phyloP scores from a whole-genome alignment of 768 basidiomycete species.

The Leccinellum luteum region DNA sequence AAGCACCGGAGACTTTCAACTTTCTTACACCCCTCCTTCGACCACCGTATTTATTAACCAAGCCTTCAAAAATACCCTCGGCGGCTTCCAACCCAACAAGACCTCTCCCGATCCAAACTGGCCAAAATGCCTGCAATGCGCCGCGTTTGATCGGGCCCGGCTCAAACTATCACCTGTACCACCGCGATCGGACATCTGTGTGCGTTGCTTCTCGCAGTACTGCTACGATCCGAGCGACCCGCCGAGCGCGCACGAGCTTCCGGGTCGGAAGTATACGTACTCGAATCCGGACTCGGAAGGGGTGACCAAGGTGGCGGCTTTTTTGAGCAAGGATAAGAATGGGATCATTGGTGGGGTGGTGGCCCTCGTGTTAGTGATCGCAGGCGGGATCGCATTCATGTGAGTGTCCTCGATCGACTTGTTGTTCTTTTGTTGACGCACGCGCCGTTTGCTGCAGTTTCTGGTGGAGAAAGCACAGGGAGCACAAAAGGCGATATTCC shows the following conservation, averaged over 20 bases:
- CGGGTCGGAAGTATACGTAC: constrained; percentile 42
- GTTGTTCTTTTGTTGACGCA: background rate
- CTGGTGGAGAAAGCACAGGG: constrained; percentile 28
- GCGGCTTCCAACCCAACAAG: constrained; percentile 60
- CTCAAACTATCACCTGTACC: constrained; percentile 35
- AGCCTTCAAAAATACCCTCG: constrained; percentile 50
- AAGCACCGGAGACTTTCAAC: constrained; percentile 56
- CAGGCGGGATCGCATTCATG: constrained; percentile 34
- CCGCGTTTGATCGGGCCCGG: constrained; percentile 56
- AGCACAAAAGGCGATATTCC: constrained; percentile 18
- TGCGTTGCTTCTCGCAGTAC: constrained; percentile 60
- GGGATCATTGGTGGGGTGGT: constrained; percentile 48
- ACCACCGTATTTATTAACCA: constrained; percentile 60
- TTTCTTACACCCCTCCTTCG: constrained; percentile 57
- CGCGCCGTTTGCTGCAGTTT: constrained; percentile 14
- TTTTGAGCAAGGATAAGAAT: constrained; percentile 45
- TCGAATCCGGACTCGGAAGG: constrained; percentile 56
- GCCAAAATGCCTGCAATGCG: constrained; percentile 61
- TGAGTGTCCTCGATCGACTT: constrained; percentile 20
- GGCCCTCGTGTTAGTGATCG: constrained; percentile 42
- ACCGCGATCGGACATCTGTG: constrained; percentile 45
- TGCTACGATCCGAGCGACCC: constrained; percentile 59
- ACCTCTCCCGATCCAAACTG: constrained; percentile 54
- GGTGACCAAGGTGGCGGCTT: constrained; percentile 38
- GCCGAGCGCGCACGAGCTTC: constrained; percentile 46